Percentiles rank a stretch among this genome's conserved stretches.
Conservation (phyloP, 352 stramenopile species). For the Pythium oligandrum region DNA sequence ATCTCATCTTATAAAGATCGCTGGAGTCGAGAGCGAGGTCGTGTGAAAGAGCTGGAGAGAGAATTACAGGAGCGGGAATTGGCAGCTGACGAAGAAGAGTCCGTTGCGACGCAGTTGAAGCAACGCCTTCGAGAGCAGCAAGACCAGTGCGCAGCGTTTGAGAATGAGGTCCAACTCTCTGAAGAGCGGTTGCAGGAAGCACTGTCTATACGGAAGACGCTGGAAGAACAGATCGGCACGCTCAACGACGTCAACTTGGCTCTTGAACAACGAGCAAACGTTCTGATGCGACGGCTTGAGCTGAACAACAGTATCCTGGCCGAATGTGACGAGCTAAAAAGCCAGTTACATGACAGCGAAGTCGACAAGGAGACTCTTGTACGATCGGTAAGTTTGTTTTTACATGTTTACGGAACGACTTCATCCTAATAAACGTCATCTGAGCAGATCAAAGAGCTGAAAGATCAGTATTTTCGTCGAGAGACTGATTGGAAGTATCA, state of each 20-base stretch:
- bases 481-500: slow-evolving; percentile 62
- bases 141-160: slow-evolving; percentile 44
- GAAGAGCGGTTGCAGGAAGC: slow-evolving; percentile 51
- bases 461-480: slow-evolving; percentile 51
- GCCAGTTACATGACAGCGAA: slow-evolving; percentile 52
- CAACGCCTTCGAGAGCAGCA: slow-evolving; percentile 49
- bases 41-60: slow-evolving; percentile 52
- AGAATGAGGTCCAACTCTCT: slow-evolving; percentile 44
- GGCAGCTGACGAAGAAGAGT: slow-evolving; percentile 22
- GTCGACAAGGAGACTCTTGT: slow-evolving; percentile 71
- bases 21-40: slow-evolving; percentile 43
- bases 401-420: not conserved
- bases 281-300: slow-evolving; percentile 61
- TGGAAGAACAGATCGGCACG: slow-evolving; percentile 64
- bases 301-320: slow-evolving; percentile 35
- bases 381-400: slow-evolving; percentile 30
- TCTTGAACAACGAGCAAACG: slow-evolving; percentile 63
- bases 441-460: slow-evolving; percentile 62
- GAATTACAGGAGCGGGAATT: slow-evolving; percentile 41
- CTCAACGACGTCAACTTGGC: slow-evolving; percentile 73
- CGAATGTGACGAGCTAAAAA: slow-evolving; percentile 61
- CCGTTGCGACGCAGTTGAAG: slow-evolving; percentile 41
- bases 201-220: slow-evolving; percentile 35
- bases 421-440: not conserved
- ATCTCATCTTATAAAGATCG: slow-evolving; percentile 37